phyloP scores from a whole-genome alignment of 2,329 filamentous ascomycete species.

The Colletotrichum sp. region DNA sequence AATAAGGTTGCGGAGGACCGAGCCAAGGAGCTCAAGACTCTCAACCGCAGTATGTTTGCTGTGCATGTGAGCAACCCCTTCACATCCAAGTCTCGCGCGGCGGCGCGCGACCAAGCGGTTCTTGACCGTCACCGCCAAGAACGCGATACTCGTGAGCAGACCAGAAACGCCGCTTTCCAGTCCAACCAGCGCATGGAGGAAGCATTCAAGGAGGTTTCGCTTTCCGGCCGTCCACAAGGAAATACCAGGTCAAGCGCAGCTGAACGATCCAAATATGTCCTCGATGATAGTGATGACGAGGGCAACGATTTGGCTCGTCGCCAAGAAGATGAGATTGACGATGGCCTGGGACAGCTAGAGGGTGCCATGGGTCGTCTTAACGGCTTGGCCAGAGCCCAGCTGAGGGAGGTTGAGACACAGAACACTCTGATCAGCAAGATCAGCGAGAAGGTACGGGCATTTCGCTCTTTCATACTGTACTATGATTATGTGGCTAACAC shows the following conservation, averaged over 20 bases:
- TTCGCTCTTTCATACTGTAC: neutral
- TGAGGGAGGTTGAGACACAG: conserved; percentile 76
- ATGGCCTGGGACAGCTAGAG: conserved; percentile 54
- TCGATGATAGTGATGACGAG: conserved; percentile 70
- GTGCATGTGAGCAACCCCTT: conserved; percentile 81
- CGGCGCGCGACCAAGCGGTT: conserved; percentile 70
- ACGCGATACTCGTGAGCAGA: conserved; percentile 43
- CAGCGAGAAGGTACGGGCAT: conserved; percentile 69
- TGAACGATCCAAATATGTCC: conserved; percentile 66
- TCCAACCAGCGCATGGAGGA: conserved; percentile 60
- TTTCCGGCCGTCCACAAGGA: conserved; percentile 24
- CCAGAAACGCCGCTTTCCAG: conserved; percentile 52
- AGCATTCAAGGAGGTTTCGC: conserved; percentile 44
- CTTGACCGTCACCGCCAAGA: conserved; percentile 73
- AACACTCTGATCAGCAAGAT: conserved; percentile 79
- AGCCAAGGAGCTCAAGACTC: conserved; percentile 80
- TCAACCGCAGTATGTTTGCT: conserved; percentile 92
- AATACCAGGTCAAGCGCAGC: neutral
- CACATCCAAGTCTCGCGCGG: conserved; percentile 69
- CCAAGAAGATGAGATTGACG: conserved; percentile 61
- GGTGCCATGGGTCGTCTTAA: conserved; percentile 74
- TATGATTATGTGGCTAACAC: conserved; percentile 29
- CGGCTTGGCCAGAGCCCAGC: conserved; percentile 72
- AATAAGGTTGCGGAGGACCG: conserved; percentile 80
- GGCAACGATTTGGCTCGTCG: conserved; percentile 33